These are phyloP conservation scores for Hirschfeldia incana DNA, from an alignment of 345 rosid species.

Conservation along the genomic window DNA sequence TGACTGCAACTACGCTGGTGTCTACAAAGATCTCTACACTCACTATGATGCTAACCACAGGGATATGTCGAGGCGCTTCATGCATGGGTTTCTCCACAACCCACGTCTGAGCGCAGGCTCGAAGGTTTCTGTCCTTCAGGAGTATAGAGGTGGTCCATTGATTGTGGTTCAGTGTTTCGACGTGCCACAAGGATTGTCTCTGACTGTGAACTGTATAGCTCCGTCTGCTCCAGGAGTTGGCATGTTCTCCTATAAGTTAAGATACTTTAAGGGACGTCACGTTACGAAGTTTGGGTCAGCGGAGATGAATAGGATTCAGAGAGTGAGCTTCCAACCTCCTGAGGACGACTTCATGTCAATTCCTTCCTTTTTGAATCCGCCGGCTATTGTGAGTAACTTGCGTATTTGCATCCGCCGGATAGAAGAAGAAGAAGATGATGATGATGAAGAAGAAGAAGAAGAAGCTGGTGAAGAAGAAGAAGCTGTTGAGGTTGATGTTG, in stretches of 20 bases:
- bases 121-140: not conserved
- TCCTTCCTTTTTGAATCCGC: not conserved
- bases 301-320: constrained; percentile 8
- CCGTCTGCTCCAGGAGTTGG: not conserved
- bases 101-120: fast-evolving
- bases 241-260: not conserved
- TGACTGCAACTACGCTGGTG: not conserved
- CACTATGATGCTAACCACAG: not conserved
- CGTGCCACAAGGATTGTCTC: constrained; percentile 14
- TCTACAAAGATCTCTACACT: not conserved
- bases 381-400: not conserved
- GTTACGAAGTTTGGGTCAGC: not conserved
- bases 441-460: not conserved
- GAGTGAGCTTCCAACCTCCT: not conserved
- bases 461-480: not conserved
- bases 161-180: constrained; percentile 30
- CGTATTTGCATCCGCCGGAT: not conserved
- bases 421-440: not conserved
- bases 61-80: not conserved
- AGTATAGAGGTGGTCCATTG: constrained; percentile 2
- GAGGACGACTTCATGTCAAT: not conserved
- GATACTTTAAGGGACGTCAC: not conserved
- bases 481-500: not conserved
- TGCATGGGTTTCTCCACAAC: not conserved
- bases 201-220: constrained; percentile 29